Evolutionary conservation across 352 stramenopile species (phyloP).

Genomic region (Phytophthora citrophthora): DNA sequence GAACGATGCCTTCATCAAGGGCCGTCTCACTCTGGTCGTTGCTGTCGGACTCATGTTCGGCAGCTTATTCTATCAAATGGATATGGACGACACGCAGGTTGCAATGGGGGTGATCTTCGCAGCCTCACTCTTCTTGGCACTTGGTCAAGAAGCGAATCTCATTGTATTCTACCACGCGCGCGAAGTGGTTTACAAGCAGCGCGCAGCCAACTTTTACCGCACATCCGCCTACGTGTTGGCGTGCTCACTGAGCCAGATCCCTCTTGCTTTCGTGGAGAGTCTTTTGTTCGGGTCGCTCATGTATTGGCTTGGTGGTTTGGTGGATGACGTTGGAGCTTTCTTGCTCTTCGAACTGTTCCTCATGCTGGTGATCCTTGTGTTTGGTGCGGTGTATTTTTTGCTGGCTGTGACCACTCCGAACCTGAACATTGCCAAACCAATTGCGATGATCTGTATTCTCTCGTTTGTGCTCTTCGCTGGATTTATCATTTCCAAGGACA

Average conservation of each 20-base stretch:
- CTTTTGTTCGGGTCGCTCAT: conserved; percentile 79
- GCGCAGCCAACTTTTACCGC: conserved; percentile 49
- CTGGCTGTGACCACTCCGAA: conserved; percentile 44
- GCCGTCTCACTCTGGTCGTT: conserved; percentile 12
- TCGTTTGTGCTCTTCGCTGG: conserved; percentile 57
- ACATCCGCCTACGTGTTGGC: conserved; percentile 73
- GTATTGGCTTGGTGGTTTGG: conserved; percentile 82
- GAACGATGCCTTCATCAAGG: conserved; percentile 44
- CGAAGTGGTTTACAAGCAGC: conserved; percentile 49
- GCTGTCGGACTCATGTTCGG: too few species aligned
- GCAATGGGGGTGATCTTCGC: conserved; percentile 82
- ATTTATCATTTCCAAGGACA: conserved; percentile 53
- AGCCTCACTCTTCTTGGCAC: conserved; percentile 71
- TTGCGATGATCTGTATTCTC: conserved; percentile 54
- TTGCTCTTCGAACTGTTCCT: conserved; percentile 49
- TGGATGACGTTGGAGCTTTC: conserved; percentile 35
- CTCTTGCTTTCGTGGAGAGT: conserved; percentile 59
- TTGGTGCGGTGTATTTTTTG: conserved; percentile 54
- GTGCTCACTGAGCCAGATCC: conserved; percentile 40
- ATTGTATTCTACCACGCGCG: conserved; percentile 81
- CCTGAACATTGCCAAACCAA: conserved; percentile 46
- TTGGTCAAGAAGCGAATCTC: conserved; percentile 75
- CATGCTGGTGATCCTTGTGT: conserved; percentile 49
- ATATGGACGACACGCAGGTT: conserved; percentile 41
- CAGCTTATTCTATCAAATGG: conserved; percentile 19